Conservation (phyloP, 768 basidiomycete genomes). For the Chalciporus pseudorubinellus region DNA sequence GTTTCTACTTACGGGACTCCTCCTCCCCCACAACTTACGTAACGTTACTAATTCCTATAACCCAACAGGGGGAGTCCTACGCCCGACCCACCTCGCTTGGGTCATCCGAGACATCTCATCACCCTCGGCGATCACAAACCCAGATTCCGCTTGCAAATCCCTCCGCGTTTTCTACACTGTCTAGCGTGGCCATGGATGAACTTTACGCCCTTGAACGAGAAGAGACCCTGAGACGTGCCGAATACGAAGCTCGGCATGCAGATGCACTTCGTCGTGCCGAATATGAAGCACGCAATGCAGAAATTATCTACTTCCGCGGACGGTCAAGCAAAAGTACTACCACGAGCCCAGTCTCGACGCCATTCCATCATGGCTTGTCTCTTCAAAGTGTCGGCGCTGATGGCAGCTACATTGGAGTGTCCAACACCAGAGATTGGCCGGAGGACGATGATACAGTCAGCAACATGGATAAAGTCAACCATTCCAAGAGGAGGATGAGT, state of each 20-base stretch:
- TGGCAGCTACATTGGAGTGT: slow-evolving; percentile 38
- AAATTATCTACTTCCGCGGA: slow-evolving; percentile 37
- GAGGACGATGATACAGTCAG: slow-evolving; percentile 28
- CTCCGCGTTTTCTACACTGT: slow-evolving; percentile 64
- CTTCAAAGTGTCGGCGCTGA: slow-evolving; percentile 34
- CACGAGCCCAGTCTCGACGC: slow-evolving; percentile 59
- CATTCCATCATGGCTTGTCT: slow-evolving; percentile 28
- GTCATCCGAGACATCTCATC: slow-evolving; percentile 41
- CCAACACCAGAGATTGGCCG: slow-evolving; percentile 37
- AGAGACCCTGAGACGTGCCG: slow-evolving; percentile 81
- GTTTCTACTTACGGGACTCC: background rate
- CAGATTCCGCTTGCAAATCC: slow-evolving; percentile 31
- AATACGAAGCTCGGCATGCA: slow-evolving; percentile 77
- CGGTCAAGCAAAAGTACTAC: slow-evolving; percentile 61
- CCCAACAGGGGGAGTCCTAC: slow-evolving; percentile 50
- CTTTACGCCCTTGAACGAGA: slow-evolving; percentile 84
- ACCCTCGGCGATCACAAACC: slow-evolving; percentile 28
- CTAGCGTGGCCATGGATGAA: slow-evolving; percentile 82
- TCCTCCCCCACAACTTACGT: slow-evolving; percentile 30
- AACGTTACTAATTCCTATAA: slow-evolving; percentile 18
- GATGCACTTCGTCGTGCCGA: slow-evolving; percentile 65
- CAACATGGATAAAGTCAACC: slow-evolving; percentile 24
- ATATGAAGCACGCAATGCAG: slow-evolving; percentile 52
- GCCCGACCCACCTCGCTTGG: slow-evolving; percentile 53
- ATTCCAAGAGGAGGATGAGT: slow-evolving; percentile 47